Evolutionary conservation across 139 green algal genomes (phyloP).

Genomic region (Chlorella ohadii): DNA sequence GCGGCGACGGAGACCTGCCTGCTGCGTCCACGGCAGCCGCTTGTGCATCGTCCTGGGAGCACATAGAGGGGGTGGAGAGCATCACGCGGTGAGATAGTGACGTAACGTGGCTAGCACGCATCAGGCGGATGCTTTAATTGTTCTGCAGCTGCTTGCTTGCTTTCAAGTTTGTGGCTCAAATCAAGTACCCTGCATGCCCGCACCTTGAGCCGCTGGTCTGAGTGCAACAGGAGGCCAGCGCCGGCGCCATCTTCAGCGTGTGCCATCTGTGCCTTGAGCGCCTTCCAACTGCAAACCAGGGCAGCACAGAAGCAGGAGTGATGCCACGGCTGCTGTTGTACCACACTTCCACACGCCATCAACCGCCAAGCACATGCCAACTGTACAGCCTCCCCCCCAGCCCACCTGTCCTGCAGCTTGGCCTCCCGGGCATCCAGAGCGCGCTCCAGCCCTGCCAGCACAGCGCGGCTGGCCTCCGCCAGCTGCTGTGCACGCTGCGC

Average conservation of each 20-base stretch:
- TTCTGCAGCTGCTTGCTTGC: too few species aligned
- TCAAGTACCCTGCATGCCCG: too few species aligned
- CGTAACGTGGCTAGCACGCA: too few species aligned
- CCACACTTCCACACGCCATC: too few species aligned
- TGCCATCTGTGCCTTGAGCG: conserved; percentile 43
- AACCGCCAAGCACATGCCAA: too few species aligned
- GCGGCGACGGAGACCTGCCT: conserved; percentile 22
- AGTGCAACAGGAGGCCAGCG: conserved; percentile 34
- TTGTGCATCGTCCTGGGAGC: conserved; percentile 39
- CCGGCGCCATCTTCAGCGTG: conserved; percentile 1
- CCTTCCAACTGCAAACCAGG: conserved; percentile 42
- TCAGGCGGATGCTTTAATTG: too few species aligned
- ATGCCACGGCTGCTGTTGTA: too few species aligned
- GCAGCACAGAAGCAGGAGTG: background rate
- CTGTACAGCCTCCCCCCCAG: too few species aligned
- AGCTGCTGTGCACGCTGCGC: conserved; percentile 39
- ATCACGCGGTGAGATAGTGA: background rate
- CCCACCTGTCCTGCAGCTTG: conserved; percentile 39
- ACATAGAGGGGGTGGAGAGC: background rate
- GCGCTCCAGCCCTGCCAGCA: conserved; percentile 48
- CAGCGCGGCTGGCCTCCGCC: conserved; percentile 35
- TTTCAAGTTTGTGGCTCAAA: background rate
- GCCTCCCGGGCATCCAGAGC: conserved; percentile 50
- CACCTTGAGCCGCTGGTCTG: conserved; percentile 14
- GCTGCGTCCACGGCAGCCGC: conserved; percentile 30